Evolutionary conservation across 352 stramenopile species (phyloP).

Genomic region (Phytophthora citricola): DNA sequence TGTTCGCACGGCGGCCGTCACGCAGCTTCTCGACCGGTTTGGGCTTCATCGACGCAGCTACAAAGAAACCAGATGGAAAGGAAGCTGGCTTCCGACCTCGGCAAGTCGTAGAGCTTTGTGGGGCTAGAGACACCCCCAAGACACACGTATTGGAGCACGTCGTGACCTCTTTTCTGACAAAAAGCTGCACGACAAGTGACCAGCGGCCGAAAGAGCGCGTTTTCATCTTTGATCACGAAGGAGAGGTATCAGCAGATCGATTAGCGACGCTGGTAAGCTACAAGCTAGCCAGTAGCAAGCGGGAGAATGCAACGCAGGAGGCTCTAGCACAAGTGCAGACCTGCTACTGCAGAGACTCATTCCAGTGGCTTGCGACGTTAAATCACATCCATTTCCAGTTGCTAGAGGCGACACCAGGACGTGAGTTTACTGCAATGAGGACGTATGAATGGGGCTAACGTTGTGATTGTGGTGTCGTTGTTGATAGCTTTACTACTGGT

Average conservation of each 20-base stretch:
- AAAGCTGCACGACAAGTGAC: slow-evolving; percentile 26
- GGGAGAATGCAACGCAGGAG: slow-evolving; percentile 25
- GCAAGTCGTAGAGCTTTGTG: slow-evolving; percentile 70
- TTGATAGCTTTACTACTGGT: slow-evolving; percentile 58
- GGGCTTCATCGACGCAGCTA: slow-evolving; percentile 58
- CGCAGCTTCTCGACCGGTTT: slow-evolving; percentile 64
- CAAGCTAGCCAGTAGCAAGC: slow-evolving; percentile 16
- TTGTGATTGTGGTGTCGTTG: not conserved
- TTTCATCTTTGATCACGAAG: slow-evolving; percentile 75
- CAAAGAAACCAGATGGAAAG: slow-evolving; percentile 21
- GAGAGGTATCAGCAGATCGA: slow-evolving; percentile 35
- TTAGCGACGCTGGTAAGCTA: slow-evolving; percentile 14
- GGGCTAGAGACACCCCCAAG: slow-evolving; percentile 44
- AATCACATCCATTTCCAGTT: slow-evolving; percentile 78
- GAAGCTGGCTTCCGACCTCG: slow-evolving; percentile 55
- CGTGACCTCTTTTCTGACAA: slow-evolving; percentile 64
- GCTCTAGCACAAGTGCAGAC: slow-evolving; percentile 46
- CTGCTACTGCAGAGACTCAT: slow-evolving; percentile 68
- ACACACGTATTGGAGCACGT: slow-evolving; percentile 62
- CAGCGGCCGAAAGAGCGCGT: slow-evolving; percentile 47
- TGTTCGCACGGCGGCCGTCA: slow-evolving; percentile 65
- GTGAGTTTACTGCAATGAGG: slow-evolving; percentile 34
- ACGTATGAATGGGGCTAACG: slow-evolving; percentile 9
- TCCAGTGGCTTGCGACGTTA: slow-evolving; percentile 77
- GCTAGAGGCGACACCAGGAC: slow-evolving; percentile 47